Evolutionary conservation across 352 stramenopile genomes (phyloP).

Genomic region (Globisporangium okanoganense): DNA sequence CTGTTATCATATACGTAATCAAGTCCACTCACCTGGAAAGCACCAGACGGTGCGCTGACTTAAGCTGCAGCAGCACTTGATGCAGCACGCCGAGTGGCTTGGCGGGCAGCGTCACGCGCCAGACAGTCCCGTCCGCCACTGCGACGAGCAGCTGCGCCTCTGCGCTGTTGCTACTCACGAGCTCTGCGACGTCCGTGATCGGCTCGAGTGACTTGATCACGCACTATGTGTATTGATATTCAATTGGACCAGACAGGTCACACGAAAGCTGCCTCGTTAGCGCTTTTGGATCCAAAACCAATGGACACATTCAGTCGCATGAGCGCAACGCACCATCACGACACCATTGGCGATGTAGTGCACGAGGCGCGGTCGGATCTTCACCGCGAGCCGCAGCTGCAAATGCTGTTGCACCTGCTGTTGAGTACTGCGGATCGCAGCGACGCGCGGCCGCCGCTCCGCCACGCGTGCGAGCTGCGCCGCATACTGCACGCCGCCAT

Average conservation of each 20-base stretch:
- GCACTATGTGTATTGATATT: conserved; percentile 23
- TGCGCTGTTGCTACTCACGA: neutral
- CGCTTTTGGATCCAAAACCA: neutral
- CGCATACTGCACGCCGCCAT: neutral
- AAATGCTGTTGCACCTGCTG: neutral
- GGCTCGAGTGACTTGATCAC: conserved; percentile 33
- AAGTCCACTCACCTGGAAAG: neutral
- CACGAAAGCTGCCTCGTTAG: too few relatives aligned
- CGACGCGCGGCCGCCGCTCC: conserved; percentile 29
- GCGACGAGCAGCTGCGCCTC: conserved; percentile 28
- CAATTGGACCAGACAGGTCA: neutral
- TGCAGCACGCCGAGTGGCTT: conserved; percentile 4
- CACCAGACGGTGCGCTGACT: neutral
- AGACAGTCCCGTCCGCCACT: conserved; percentile 37
- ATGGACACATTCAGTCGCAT: neutral
- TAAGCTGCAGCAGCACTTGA: conserved; percentile 11
- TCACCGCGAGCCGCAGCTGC: conserved; percentile 27
- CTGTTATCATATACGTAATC: neutral
- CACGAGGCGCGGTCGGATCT: conserved; percentile 39
- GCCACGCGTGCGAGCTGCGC: conserved; percentile 38
- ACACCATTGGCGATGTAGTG: conserved; percentile 44
- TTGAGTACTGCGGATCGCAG: conserved; percentile 9
- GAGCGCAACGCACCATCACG: conserved; percentile 27
- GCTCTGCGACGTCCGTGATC: conserved; percentile 30
- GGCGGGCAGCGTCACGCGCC: conserved; percentile 36